Evolutionary conservation across 768 basidiomycete species (phyloP), one percentile per base, ranked within the genome.

Genomic region (Glaciozyma martinii): DNA sequence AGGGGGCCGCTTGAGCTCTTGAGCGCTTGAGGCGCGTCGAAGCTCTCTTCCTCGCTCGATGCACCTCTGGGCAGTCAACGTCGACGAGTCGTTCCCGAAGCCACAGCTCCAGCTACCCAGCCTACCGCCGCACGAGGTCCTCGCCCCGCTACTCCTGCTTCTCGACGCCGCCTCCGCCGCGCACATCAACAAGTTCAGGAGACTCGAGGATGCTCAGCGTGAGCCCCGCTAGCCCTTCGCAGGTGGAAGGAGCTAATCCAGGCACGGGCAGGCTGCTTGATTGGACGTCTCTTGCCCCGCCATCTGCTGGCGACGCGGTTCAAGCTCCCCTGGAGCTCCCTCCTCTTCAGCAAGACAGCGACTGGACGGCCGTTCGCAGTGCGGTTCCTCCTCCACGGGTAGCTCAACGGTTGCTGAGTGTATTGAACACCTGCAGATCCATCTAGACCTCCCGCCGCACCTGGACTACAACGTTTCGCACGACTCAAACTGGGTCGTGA

Each of bases 381-480:
- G 12, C 32, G 59, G 21, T 18, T 16, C 6, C n/a, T 2, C 6
- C 23, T 29, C 6, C 3, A 25, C 47, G 5, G 16, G 19, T 1
- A 32, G 12, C 8, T 0, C 25, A 19, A 4, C 16, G 19, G 23
- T 21, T 12, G 10, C 12, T 19, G 21, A 18, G 53, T 3, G 18
- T 2, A 47, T 7, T 13, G 30, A 29, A 4, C 23, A 13, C 12
- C 16, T 19, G 42, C 53, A 47, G 54, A 52, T 57, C 4, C 56
- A 57, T 25, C 37, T 10, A 13, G 16, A 57, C n/a, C 44, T 59
- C 1, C 27, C 30, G 9, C 5, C 53, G 15, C 29, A 12, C 1
- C 2, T 70, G 59, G 69, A 70, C 59, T 67, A 21, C 58, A 71
- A 67, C 56, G 55, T 60, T 44, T 65, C 67, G 53, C 67, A 69